Percentiles rank a stretch among this genome's conserved stretches.
Evolutionary conservation across 1,139 yeast species (phyloP).

Genomic region (Yamadazyma blattariae): DNA sequence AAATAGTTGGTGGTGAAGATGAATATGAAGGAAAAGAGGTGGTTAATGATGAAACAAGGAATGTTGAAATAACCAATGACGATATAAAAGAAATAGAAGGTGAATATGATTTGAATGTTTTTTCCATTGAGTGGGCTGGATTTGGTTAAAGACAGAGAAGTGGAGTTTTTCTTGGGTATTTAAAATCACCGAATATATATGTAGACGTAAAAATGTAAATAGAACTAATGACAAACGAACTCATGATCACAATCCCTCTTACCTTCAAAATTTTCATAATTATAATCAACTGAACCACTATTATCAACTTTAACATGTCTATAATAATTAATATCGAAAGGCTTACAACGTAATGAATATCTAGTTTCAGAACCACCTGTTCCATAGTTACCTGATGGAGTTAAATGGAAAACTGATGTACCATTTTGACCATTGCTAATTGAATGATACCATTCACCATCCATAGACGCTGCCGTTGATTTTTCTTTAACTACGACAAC

Average conservation of each 20-base stretch:
- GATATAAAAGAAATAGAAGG: constrained; percentile 23
- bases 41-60: constrained; percentile 12
- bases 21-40: not conserved
- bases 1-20: constrained; percentile 3
- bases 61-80: constrained; percentile 5
- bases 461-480: constrained; percentile 12
- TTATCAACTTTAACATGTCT: constrained; percentile 43
- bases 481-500: constrained; percentile 19
- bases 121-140: constrained; percentile 81
- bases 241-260: not conserved
- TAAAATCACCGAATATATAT: not conserved
- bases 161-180: too few relatives aligned
- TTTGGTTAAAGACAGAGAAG: constrained; percentile 45
- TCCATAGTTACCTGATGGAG: constrained; percentile 53
- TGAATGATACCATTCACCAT: constrained; percentile 2
- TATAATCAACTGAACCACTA: constrained; percentile 29
- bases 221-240: too few relatives aligned
- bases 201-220: too few relatives aligned
- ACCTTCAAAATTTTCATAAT: constrained; percentile 12
- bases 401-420: constrained; percentile 41
- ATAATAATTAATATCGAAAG: constrained; percentile 26
- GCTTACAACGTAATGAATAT: constrained; percentile 27
- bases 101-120: constrained; percentile 22
- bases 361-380: constrained; percentile 39
- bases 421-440: constrained; percentile 35